Base-by-base conservation (phyloP, 352 stramenopile species). In the Elongisporangium undulatum region DNA sequence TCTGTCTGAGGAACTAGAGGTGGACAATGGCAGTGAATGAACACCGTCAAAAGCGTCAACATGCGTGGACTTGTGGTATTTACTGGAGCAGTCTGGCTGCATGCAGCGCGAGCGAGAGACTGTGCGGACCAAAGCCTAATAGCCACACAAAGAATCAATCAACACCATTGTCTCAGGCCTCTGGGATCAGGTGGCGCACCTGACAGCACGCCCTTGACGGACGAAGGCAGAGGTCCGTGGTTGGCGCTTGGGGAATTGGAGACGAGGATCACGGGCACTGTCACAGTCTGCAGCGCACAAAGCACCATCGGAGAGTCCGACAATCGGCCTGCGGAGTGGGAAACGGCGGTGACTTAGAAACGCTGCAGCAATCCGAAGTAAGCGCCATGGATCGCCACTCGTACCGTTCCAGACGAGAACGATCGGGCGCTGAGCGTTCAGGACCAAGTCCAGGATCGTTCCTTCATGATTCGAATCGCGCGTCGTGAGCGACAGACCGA, bases 351-450 rank as follows among this genome's bases (percentile, higher is more conserved):
- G 13, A 34, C 23, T 45, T 20, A 21, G 17, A 17, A 15, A 17
- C 38, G n/a, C n/a, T 21, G 8, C 21, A 56, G 50, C 38, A 52
- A 1, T 59, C 34, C 58, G n/a, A 55, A 41, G 26, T 49, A 41
- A 53, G 49, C 23, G 8, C 38, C 9, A 53, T n/a, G 24, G 52
- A 13, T n/a, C n/a, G 19, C 9, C 26, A 16, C 5, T 65, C 59
- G 24, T 60, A 81, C 72, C 68, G 53, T 74, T 75, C 72, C 72
- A 85, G 34, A 64, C 72, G 22, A 84, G 58, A 3, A 84, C 62
- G 49, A 84, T 61, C 51, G 66, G 16, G 45, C 66, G 59, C 20
- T 65, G 60, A 34, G 63, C 59, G 55, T 63, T 66, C 4, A 69
- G 45, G n/a, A 69, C 17, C 63, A 59, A 69, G 58, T 69, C 63